Base-by-base conservation (phyloP, 805 yeast species). In the Candida oleophila region DNA sequence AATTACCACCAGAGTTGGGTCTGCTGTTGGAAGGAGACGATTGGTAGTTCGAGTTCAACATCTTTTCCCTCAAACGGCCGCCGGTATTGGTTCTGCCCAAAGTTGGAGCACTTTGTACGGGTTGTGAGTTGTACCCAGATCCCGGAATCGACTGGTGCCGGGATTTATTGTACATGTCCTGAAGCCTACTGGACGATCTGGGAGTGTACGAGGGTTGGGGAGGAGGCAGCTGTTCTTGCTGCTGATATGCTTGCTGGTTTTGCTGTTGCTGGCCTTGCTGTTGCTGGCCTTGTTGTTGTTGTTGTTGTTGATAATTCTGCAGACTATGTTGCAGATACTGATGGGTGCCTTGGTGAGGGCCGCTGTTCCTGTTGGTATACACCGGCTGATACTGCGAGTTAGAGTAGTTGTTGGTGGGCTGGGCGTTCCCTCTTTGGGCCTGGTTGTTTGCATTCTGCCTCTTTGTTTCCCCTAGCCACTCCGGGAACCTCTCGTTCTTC, bases 131-230 rank as follows among this genome's bases (percentile, higher is more conserved):
- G 44, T 60, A 62, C 4, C 68, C 69, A 3, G 66, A 54, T 5
- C 71, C 72, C 1, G 73, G 67, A 2, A 60, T 54, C 15, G 65
- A 54, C 41, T 69, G 71, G 49, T 68, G 74, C 20, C 73, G 55
- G 7, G 76, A 67, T 49, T 62, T 63, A 47, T 71, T 65, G 54
- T 72, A 65, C 67, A 72, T 55, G 42, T 68, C 75, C 53, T 65
- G 71, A 41, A 72, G 59, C 32, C 69, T 51, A 42, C 72, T 65
- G 19, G 67, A 58, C 1, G 68, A 55, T 40, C 72, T 55, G 9
- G 72, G 63, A 5, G 64, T 59, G 49, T 68, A 66, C 1, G 54
- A 32, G 33, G 56, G 38, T 50, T 15, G 37, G 30, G 30, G 38
- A 16, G 43, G 43, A 7, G 22, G 35, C 34, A 22, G 37, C n/a